Evolutionary conservation across 768 basidiomycete genomes (phyloP).

Genomic region (Lentinula boryana): DNA sequence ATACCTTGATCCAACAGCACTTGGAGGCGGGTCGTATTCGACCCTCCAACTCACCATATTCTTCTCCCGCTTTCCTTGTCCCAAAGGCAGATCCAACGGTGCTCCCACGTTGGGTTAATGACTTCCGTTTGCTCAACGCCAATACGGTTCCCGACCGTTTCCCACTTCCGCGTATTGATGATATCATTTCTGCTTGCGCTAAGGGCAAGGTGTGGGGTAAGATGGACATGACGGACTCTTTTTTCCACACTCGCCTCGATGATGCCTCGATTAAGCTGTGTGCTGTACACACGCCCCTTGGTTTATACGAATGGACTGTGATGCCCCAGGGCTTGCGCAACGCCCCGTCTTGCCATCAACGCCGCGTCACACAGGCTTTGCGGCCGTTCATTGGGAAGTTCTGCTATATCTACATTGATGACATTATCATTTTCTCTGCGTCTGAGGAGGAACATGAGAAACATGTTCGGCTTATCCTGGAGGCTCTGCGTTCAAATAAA

Average conservation of each 20-base stretch:
- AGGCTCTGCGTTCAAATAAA: neutral
- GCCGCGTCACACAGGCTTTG: slow-evolving; percentile 18
- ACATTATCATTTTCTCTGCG: slow-evolving; percentile 27
- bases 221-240: neutral
- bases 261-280: slow-evolving; percentile 21
- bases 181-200: slow-evolving; percentile 30
- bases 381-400: slow-evolving; percentile 17
- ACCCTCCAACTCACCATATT: slow-evolving; percentile 16
- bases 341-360: slow-evolving; percentile 20
- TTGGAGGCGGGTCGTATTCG: slow-evolving; percentile 21
- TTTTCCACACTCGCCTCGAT: slow-evolving; percentile 19
- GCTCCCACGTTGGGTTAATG: slow-evolving; percentile 20
- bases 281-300: slow-evolving; percentile 26
- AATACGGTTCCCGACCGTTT: slow-evolving; percentile 17
- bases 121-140: slow-evolving; percentile 19
- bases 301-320: slow-evolving; percentile 28
- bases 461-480: slow-evolving; percentile 12
- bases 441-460: slow-evolving; percentile 16
- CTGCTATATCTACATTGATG: slow-evolving; percentile 27
- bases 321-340: slow-evolving; percentile 29
- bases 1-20: slow-evolving; percentile 20
- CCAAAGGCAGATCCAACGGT: slow-evolving; percentile 21
- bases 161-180: slow-evolving; percentile 23
- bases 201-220: neutral
- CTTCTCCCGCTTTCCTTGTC: slow-evolving; percentile 25